Evolutionary conservation across 2,329 filamentous ascomycete genomes (phyloP).

Genomic region (Epichloe amarillans): DNA sequence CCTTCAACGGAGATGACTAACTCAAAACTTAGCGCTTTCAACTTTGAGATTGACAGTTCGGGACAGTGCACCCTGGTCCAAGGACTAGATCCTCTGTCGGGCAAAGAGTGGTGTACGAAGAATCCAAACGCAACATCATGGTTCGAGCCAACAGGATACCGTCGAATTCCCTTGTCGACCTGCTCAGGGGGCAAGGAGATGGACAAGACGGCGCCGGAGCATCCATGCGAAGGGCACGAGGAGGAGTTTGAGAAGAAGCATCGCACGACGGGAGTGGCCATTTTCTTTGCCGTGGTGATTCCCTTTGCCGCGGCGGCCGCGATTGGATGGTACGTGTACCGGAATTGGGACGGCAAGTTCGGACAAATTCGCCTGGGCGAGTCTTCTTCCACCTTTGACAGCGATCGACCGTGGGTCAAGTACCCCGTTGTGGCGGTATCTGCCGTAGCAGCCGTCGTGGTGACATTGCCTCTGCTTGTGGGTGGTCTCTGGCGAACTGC

Average conservation of each 20-base stretch:
- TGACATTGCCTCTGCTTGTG: constrained; percentile 56
- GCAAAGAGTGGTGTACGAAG: constrained; percentile 36
- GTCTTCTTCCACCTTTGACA: constrained; percentile 39
- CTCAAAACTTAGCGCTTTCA: constrained; percentile 58
- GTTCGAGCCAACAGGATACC: constrained; percentile 77
- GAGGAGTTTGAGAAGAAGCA: constrained; percentile 65
- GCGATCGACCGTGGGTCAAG: constrained; percentile 63
- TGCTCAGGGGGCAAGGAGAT: constrained; percentile 64
- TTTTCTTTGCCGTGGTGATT: constrained; percentile 76
- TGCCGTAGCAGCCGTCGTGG: constrained; percentile 45
- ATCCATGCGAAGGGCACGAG: constrained; percentile 63
- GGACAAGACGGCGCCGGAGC: constrained; percentile 46
- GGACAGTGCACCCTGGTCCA: constrained; percentile 65
- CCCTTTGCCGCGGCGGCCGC: constrained; percentile 59
- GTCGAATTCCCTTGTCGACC: constrained; percentile 78
- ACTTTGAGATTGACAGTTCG: constrained; percentile 65
- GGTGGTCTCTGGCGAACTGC: constrained; percentile 58
- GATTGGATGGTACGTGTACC: constrained; percentile 74
- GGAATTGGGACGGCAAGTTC: constrained; percentile 78
- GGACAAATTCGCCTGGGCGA: constrained; percentile 87
- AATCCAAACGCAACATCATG: constrained; percentile 63
- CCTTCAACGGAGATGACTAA: constrained; percentile 7
- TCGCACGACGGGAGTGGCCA: constrained; percentile 53
- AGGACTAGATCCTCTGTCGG: constrained; percentile 50
- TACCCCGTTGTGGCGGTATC: constrained; percentile 68